phyloP scores from a whole-genome alignment of 208 protist species.

The Crithidia expoeki region DNA sequence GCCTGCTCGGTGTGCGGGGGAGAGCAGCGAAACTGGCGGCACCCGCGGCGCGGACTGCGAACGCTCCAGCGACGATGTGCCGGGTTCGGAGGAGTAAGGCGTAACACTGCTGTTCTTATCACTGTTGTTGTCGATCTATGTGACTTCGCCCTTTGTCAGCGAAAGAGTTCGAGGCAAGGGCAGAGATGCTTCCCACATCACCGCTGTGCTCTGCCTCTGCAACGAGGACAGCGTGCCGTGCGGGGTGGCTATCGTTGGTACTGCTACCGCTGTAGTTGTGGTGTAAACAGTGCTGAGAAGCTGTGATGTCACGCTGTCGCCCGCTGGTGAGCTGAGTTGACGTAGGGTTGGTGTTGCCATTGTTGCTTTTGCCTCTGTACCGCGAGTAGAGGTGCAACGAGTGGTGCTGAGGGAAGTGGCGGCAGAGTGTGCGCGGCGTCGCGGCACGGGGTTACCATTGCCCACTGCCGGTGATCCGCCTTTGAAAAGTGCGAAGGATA shows the following conservation, averaged over 20 bases:
- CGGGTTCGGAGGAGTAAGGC: background rate
- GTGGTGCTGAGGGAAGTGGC: background rate
- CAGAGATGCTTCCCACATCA: conserved; percentile 2
- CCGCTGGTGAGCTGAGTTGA: background rate
- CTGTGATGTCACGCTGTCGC: background rate
- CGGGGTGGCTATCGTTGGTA: background rate
- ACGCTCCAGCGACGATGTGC: conserved; percentile 11
- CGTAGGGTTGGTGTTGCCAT: background rate
- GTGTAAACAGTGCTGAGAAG: too few species aligned
- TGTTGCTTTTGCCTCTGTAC: background rate
- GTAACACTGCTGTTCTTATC: background rate
- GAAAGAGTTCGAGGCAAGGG: background rate
- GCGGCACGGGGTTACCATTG: background rate
- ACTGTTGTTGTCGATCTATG: background rate
- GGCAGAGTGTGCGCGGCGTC: background rate
- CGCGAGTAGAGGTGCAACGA: background rate
- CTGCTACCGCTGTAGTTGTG: background rate
- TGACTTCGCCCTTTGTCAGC: background rate
- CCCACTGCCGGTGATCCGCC: background rate
- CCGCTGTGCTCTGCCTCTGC: background rate
- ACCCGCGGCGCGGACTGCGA: conserved; percentile 11
- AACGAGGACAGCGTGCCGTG: conserved; percentile 9
- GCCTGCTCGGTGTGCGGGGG: conserved; percentile 11
- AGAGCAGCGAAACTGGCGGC: conserved; percentile 3
- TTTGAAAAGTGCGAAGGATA: background rate